Conservation (phyloP, 2,329 filamentous ascomycete genomes). For the Lomentospora prolificans region DNA sequence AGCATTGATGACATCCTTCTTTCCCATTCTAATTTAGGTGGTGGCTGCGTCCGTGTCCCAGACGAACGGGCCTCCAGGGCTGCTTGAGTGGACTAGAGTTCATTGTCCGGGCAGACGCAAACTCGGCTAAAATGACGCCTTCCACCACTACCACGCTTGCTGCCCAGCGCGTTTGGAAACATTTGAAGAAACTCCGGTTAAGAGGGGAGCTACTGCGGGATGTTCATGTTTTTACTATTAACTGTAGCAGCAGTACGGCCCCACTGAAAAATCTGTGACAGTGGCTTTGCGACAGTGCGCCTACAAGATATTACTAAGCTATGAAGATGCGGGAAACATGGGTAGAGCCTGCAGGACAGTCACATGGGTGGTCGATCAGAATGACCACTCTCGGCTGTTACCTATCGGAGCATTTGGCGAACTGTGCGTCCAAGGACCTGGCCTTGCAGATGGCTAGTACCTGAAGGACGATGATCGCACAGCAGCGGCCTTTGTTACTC, state of each 20-base stretch:
- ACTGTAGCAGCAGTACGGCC: neutral
- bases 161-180: no score
- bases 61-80: no score
- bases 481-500: conserved; percentile 42
- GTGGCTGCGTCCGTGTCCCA: no score
- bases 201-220: no score
- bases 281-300: neutral
- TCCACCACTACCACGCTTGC: no score
- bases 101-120: no score
- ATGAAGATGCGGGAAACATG: neutral
- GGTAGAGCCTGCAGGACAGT: neutral
- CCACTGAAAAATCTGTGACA: neutral
- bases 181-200: no score
- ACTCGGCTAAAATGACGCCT: no score
- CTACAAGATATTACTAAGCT: neutral
- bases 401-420: conserved; percentile 12
- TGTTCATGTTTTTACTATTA: no score
- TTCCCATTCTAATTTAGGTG: no score
- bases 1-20: no score
- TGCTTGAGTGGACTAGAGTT: no score
- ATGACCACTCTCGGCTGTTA: conserved; percentile 11
- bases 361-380: conserved; percentile 11
- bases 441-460: conserved; percentile 11
- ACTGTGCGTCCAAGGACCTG: conserved; percentile 12
- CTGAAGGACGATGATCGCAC: conserved; percentile 7